Evolutionary conservation across 2,329 filamentous ascomycete species (phyloP).

Genomic region (Aspergillus phoenicis): DNA sequence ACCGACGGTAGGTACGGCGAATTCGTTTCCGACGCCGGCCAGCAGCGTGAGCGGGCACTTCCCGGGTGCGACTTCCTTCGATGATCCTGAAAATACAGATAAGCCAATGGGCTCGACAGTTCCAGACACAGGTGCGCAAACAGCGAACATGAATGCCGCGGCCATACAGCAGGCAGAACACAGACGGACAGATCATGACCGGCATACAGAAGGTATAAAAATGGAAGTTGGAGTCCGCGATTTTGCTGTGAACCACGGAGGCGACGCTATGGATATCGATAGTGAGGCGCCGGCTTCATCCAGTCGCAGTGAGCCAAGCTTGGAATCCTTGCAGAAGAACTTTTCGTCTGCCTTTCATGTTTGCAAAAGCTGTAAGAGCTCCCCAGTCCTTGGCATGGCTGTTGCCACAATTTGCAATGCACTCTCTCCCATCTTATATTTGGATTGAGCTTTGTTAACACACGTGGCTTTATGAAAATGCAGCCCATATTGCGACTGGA

Average conservation of each 20-base stretch:
- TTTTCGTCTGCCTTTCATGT: slow-evolving; percentile 52
- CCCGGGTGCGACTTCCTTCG: slow-evolving; percentile 32
- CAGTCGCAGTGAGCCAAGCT: slow-evolving; percentile 33
- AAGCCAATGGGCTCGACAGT: slow-evolving; percentile 32
- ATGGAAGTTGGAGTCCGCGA: slow-evolving; percentile 24
- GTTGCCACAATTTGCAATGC: slow-evolving; percentile 32
- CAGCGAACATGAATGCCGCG: slow-evolving; percentile 20
- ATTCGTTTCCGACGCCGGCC: slow-evolving; percentile 50
- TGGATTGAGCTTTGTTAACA: slow-evolving; percentile 48
- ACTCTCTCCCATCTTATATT: slow-evolving; percentile 28
- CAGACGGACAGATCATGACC: slow-evolving; percentile 40
- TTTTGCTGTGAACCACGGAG: slow-evolving; percentile 21
- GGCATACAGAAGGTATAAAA: slow-evolving; percentile 25
- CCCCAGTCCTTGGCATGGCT: slow-evolving; percentile 41
- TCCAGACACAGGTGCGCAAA: slow-evolving; percentile 22
- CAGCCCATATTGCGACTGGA: slow-evolving; percentile 53
- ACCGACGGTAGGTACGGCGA: slow-evolving; percentile 41
- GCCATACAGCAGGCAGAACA: slow-evolving; percentile 31
- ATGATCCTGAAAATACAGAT: slow-evolving; percentile 39
- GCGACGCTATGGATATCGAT: slow-evolving; percentile 46
- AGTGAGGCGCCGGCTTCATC: slow-evolving; percentile 25
- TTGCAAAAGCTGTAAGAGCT: slow-evolving; percentile 54
- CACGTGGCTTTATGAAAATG: slow-evolving; percentile 32
- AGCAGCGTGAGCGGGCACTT: slow-evolving; percentile 47
- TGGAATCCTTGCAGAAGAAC: slow-evolving; percentile 50